phyloP scores from a whole-genome alignment of 2,329 filamentous ascomycete species.

The Colletotrichum cordylinicola region DNA sequence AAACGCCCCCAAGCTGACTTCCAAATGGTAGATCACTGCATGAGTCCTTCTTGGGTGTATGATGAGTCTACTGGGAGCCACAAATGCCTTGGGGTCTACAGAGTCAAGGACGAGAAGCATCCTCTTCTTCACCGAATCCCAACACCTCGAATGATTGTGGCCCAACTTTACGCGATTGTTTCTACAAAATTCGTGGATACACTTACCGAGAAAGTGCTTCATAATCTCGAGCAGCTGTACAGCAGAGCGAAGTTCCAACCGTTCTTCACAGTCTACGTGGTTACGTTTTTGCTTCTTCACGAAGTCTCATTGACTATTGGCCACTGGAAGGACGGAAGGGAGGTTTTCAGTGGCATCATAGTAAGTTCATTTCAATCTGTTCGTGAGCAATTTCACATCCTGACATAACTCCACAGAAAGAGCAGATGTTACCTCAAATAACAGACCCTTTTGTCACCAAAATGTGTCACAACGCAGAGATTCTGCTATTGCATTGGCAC shows the following conservation, averaged over 20 bases:
- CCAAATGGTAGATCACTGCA: constrained; percentile 31
- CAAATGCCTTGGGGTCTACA: constrained; percentile 27
- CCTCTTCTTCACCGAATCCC: constrained; percentile 43
- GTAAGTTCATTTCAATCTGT: not conserved
- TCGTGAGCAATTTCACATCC: too few species aligned
- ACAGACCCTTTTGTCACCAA: not conserved
- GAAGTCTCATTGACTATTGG: not conserved
- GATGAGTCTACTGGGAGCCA: constrained; percentile 47
- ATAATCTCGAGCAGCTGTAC: constrained; percentile 35
- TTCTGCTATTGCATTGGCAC: constrained; percentile 55
- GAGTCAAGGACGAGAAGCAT: constrained; percentile 38
- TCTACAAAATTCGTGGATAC: constrained; percentile 39
- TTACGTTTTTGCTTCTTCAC: constrained; percentile 47
- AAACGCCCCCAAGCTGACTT: constrained; percentile 32
- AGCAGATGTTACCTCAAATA: not conserved
- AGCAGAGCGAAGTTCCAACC: constrained; percentile 24
- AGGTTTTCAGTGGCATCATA: not conserved
- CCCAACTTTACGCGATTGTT: constrained; percentile 51
- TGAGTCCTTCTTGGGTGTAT: constrained; percentile 42
- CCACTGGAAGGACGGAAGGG: not conserved
- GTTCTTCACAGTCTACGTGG: constrained; percentile 41
- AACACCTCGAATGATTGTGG: constrained; percentile 49
- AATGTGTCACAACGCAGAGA: constrained; percentile 51
- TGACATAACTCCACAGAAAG: not conserved
- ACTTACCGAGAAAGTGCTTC: constrained; percentile 37